A percentile compares a stretch with the other conserved stretches of the same genome.
Evolutionary conservation across 2,329 filamentous ascomycete species (phyloP).

Genomic region (Bipolaris oryzae): DNA sequence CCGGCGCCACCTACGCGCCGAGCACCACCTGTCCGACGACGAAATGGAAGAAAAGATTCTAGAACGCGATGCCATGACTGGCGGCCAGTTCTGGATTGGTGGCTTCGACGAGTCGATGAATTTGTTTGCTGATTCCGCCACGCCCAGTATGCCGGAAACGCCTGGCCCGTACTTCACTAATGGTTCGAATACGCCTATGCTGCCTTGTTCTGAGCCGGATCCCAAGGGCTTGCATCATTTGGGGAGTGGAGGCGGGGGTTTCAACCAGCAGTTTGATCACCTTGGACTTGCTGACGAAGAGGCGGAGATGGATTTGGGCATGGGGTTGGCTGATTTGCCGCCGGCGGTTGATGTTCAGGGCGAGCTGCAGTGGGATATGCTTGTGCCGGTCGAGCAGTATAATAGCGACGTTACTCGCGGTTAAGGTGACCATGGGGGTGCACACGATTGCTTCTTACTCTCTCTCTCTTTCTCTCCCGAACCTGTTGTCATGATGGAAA

Average conservation of each 20-base stretch:
- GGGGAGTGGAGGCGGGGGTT: slow-evolving; percentile 2
- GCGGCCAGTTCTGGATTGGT: slow-evolving; percentile 56
- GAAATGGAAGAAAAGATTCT: slow-evolving; percentile 47
- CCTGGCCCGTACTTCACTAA: slow-evolving; percentile 33
- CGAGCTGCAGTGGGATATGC: slow-evolving; percentile 31
- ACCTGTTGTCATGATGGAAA: background rate
- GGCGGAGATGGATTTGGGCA: slow-evolving; percentile 32
- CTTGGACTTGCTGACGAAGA: slow-evolving; percentile 27
- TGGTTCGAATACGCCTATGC: slow-evolving; percentile 8
- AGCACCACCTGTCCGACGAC: slow-evolving; percentile 49
- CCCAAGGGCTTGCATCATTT: slow-evolving; percentile 7
- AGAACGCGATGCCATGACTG: slow-evolving; percentile 49
- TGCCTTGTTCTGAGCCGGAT: slow-evolving; percentile 1
- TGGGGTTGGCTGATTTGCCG: slow-evolving; percentile 29
- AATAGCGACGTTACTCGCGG: slow-evolving; percentile 18
- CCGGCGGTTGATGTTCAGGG: slow-evolving; percentile 28
- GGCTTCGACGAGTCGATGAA: slow-evolving; percentile 37
- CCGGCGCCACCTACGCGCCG: slow-evolving; percentile 58
- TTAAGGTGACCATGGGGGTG: background rate
- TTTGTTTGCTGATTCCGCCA: slow-evolving; percentile 28
- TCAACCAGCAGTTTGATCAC: slow-evolving; percentile 24
- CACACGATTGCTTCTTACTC: too few relatives aligned
- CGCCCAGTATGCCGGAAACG: slow-evolving; percentile 43
- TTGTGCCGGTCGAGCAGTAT: slow-evolving; percentile 36
- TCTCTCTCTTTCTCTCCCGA: background rate